Conservation (phyloP, 768 basidiomycete genomes). For the Amanita jacksonii region DNA sequence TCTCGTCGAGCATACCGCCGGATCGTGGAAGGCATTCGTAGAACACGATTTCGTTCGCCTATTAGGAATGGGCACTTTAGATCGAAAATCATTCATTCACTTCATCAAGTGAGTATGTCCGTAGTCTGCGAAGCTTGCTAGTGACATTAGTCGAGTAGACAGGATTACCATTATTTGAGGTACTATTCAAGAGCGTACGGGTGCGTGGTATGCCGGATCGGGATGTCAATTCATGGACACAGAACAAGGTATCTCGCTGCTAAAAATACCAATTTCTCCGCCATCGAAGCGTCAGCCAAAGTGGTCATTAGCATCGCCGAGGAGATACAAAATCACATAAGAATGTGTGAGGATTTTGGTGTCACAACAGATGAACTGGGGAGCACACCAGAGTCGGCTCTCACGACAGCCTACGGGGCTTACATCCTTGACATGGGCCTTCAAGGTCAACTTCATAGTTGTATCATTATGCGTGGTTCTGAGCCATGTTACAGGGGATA, state of each 20-base stretch:
- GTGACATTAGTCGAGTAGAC: slow-evolving; percentile 29
- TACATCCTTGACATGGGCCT: slow-evolving; percentile 76
- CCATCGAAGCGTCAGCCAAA: slow-evolving; percentile 52
- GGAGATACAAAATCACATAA: slow-evolving; percentile 65
- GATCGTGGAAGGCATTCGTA: slow-evolving; percentile 65
- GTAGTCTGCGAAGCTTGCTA: too few species aligned
- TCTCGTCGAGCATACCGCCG: slow-evolving; percentile 47
- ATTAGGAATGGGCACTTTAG: slow-evolving; percentile 64
- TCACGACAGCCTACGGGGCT: slow-evolving; percentile 79
- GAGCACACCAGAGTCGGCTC: slow-evolving; percentile 51
- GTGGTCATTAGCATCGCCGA: slow-evolving; percentile 54
- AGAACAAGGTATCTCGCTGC: slow-evolving; percentile 58
- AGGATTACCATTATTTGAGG: slow-evolving; percentile 73
- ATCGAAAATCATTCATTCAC: slow-evolving; percentile 58
- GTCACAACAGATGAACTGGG: slow-evolving; percentile 53
- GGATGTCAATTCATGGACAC: not conserved
- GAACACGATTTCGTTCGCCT: slow-evolving; percentile 77
- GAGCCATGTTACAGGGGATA: slow-evolving; percentile 42
- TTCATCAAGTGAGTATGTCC: slow-evolving; percentile 71
- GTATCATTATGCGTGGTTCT: not conserved
- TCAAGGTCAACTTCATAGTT: slow-evolving; percentile 33
- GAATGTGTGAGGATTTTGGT: slow-evolving; percentile 65
- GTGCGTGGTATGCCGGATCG: slow-evolving; percentile 20
- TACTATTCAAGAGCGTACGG: slow-evolving; percentile 82
- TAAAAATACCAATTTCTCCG: slow-evolving; percentile 58